Evolutionary conservation across 805 yeast genomes (phyloP).

Genomic region (Candida railenensis): DNA sequence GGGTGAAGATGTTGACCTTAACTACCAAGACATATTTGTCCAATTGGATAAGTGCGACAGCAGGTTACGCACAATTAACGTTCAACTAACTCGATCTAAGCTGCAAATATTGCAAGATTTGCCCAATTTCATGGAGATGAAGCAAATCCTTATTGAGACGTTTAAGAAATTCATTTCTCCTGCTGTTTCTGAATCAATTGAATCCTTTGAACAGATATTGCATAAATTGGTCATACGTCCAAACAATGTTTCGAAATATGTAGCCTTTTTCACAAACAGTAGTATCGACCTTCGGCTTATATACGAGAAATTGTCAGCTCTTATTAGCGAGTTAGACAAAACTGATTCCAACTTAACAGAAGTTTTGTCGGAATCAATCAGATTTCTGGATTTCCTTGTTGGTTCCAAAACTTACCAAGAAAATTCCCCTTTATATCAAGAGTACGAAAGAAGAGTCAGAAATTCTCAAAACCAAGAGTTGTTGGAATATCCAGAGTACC

Average conservation of each 20-base stretch:
- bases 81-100: neutral
- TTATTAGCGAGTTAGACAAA: neutral
- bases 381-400: neutral
- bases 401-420: neutral
- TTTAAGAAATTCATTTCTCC: neutral
- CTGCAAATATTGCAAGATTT: neutral
- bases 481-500: neutral
- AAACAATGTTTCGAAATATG: neutral
- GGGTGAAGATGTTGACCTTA: neutral
- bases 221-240: neutral
- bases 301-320: neutral
- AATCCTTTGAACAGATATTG: neutral
- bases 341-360: neutral
- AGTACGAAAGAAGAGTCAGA: neutral
- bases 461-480: neutral
- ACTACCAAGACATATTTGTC: neutral
- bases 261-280: neutral
- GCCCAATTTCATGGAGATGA: neutral
- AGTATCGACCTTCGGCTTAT: neutral
- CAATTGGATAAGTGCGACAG: neutral
- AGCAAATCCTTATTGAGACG: neutral
- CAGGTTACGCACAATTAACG: neutral
- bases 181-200: neutral
- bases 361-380: neutral
- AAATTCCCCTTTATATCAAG: neutral